Evolutionary conservation across 495 filamentous ascomycete species (phyloP).

Genomic region (Usnea hakonensis): DNA sequence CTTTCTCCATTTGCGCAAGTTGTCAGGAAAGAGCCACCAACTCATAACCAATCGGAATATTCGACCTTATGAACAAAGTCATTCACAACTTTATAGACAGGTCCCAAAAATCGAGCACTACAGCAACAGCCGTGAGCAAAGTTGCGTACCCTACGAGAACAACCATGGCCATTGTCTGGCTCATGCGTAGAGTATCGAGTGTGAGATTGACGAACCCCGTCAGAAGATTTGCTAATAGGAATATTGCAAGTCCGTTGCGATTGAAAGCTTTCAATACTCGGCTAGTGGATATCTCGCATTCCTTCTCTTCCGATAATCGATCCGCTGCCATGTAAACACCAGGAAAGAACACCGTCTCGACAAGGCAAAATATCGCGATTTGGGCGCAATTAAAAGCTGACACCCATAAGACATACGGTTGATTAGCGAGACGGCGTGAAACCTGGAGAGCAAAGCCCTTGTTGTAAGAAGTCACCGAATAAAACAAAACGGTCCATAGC

Average conservation of each 20-base stretch:
- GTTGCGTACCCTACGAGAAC: slow-evolving; percentile 66
- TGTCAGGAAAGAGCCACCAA: neutral
- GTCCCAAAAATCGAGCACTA: slow-evolving; percentile 61
- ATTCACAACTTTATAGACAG: slow-evolving; percentile 67
- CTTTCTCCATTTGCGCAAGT: neutral
- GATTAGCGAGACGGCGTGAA: slow-evolving; percentile 83
- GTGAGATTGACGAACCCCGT: slow-evolving; percentile 86
- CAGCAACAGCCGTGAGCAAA: slow-evolving; percentile 56
- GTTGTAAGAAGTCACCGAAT: slow-evolving; percentile 54
- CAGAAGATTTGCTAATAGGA: slow-evolving; percentile 79
- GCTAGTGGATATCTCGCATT: slow-evolving; percentile 61
- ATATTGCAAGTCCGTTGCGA: slow-evolving; percentile 76
- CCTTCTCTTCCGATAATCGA: slow-evolving; percentile 32
- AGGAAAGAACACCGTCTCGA: slow-evolving; percentile 73
- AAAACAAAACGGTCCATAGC: slow-evolving; percentile 62
- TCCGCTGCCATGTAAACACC: slow-evolving; percentile 49
- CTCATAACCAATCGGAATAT: neutral
- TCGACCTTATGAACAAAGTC: neutral
- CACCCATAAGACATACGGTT: slow-evolving; percentile 91
- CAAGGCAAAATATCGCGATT: slow-evolving; percentile 64
- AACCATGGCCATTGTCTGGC: slow-evolving; percentile 54
- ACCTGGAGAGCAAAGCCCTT: slow-evolving; percentile 66
- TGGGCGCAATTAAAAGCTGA: slow-evolving; percentile 77
- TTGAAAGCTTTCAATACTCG: slow-evolving; percentile 75
- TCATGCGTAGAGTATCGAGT: slow-evolving; percentile 67